These are phyloP conservation scores for Tremella mesenterica DNA, from an alignment of 768 basidiomycete species.

Conservation along the genomic window DNA sequence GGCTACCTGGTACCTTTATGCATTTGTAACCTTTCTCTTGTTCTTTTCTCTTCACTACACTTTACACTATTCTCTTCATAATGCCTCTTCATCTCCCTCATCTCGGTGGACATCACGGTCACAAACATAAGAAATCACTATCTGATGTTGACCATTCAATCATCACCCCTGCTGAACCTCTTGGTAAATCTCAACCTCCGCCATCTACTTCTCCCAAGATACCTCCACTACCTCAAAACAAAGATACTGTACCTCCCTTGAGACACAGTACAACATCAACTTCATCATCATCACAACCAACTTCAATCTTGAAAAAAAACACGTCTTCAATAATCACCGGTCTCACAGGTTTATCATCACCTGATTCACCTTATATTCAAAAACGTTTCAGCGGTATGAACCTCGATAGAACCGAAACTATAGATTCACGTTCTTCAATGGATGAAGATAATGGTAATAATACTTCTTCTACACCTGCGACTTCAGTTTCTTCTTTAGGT, in stretches of 20 bases:
- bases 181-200: neutral
- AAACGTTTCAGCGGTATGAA: constrained; percentile 14
- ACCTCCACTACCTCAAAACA: neutral
- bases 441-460: constrained; percentile 9
- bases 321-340: neutral
- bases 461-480: constrained; percentile 19
- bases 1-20: too few species aligned
- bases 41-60: too few species aligned
- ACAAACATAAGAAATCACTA: too few species aligned
- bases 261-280: neutral
- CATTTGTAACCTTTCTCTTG: too few species aligned
- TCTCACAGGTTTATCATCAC: constrained; percentile 9
- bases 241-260: neutral
- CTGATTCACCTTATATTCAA: constrained; percentile 7
- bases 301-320: neutral
- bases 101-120: neutral
- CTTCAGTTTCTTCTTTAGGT: constrained; percentile 29
- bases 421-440: constrained; percentile 4
- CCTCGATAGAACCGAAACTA: constrained; percentile 22
- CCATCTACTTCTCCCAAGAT: neutral
- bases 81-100: constrained; percentile 2
- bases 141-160: neutral
- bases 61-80: too few species aligned
- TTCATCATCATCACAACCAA: neutral
- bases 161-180: neutral